Evolutionary conservation across 108 stramenopile genomes (phyloP).

Genomic region (Bacterosira constricta): DNA sequence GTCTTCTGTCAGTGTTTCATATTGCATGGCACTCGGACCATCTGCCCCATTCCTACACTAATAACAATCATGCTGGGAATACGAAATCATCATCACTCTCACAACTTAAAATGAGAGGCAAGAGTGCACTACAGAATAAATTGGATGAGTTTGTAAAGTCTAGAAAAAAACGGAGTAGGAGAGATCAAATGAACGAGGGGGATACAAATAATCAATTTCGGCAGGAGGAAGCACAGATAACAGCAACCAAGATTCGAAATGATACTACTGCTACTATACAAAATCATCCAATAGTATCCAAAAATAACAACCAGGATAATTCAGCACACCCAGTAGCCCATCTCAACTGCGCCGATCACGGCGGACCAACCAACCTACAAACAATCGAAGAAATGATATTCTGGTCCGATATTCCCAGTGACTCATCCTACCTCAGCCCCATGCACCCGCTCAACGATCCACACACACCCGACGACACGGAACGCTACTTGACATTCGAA

Average conservation of each 20-base stretch:
- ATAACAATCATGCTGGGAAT: too few relatives aligned
- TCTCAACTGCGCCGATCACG: conserved; percentile 49
- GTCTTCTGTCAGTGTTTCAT: too few relatives aligned
- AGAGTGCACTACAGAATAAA: background rate
- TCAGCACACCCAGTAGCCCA: conserved; percentile 38
- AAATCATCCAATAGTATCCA: conserved; percentile 5
- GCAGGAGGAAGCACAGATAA: background rate
- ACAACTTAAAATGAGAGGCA: too few relatives aligned
- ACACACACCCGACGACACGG: conserved; percentile 17
- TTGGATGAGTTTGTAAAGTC: background rate
- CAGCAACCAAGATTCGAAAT: background rate
- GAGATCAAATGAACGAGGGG: background rate
- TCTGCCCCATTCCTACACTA: too few relatives aligned
- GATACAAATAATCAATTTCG: background rate
- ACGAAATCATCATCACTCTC: too few relatives aligned
- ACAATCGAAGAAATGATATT: conserved; percentile 82
- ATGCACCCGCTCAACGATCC: conserved; percentile 45
- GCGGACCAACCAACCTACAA: conserved; percentile 40
- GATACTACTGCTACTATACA: background rate
- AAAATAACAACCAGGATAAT: conserved; percentile 5
- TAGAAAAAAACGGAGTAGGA: background rate
- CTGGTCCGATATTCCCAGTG: conserved; percentile 79
- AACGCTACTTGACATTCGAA: conserved; percentile 87
- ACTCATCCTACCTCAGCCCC: conserved; percentile 54
- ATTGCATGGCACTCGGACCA: too few relatives aligned